These are phyloP conservation scores for Phytophthora agathidicida DNA, from an alignment of 352 stramenopile species.

Conservation along the genomic window DNA sequence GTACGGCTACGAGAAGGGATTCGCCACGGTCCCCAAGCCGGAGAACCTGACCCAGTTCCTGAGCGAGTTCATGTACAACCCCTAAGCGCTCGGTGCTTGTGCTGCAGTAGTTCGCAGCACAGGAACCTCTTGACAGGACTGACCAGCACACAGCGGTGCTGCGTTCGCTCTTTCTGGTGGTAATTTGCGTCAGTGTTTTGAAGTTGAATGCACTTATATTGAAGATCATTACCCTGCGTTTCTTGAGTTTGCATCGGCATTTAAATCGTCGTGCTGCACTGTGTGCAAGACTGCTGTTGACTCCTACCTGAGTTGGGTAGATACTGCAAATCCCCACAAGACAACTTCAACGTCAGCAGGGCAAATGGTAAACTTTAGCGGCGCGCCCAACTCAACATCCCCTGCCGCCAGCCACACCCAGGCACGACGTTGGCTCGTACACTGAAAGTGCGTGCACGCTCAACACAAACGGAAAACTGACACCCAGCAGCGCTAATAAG, in stretches of 20 bases:
- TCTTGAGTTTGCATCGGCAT: background rate
- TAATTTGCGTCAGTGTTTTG: conserved; percentile 32
- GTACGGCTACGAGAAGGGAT: conserved; percentile 73
- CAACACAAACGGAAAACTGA: conserved; percentile 32
- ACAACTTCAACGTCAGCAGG: no score
- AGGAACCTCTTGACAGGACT: background rate
- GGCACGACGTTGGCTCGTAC: conserved; percentile 51
- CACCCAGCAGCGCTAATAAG: conserved; percentile 26
- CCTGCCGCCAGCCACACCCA: conserved; percentile 50
- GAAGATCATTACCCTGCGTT: conserved; percentile 20
- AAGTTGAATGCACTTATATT: conserved; percentile 38
- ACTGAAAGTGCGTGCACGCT: conserved; percentile 63
- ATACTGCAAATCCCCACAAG: no score
- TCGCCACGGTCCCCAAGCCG: conserved; percentile 58
- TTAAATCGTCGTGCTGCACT: no score
- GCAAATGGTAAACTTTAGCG: no score
- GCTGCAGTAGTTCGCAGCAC: conserved; percentile 25
- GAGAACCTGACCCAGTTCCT: conserved; percentile 60
- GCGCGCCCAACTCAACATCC: conserved; percentile 44
- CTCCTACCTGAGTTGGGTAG: no score
- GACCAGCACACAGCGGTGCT: background rate
- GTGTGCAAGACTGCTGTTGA: no score
- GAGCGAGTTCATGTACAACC: conserved; percentile 73
- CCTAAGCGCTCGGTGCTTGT: conserved; percentile 45
- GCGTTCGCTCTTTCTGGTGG: conserved; percentile 16